These are phyloP conservation scores for Xylaria bambusicola DNA, from an alignment of 495 filamentous ascomycete species.

Conservation along the genomic window DNA sequence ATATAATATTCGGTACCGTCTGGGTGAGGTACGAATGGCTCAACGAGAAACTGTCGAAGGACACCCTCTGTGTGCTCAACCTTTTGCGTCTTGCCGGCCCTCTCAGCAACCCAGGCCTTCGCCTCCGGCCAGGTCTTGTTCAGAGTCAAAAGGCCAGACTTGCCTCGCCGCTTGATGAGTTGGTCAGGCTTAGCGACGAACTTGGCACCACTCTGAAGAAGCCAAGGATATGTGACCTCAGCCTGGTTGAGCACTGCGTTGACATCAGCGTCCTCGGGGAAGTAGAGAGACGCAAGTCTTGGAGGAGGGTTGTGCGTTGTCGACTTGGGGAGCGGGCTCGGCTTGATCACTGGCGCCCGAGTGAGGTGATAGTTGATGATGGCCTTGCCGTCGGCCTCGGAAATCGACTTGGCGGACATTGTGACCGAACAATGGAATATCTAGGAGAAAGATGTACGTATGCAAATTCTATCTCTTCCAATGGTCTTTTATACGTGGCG, in stretches of 20 bases:
- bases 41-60: slow-evolving; percentile 92
- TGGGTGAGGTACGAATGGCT: slow-evolving; percentile 96
- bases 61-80: slow-evolving; percentile 90
- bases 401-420: slow-evolving; percentile 98
- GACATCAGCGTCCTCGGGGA: slow-evolving; percentile 83
- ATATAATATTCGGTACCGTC: slow-evolving; percentile 97
- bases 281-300: slow-evolving; percentile 88
- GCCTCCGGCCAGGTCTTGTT: slow-evolving; percentile 98
- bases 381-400: slow-evolving; percentile 99
- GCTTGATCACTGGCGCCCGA: slow-evolving; percentile 95
- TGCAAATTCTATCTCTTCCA: slow-evolving; percentile 22
- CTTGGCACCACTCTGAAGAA: slow-evolving; percentile 75
- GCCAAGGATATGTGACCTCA: slow-evolving; percentile 93
- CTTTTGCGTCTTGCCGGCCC: slow-evolving; percentile 85
- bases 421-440: slow-evolving; percentile 32
- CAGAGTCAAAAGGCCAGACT: slow-evolving; percentile 93
- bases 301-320: slow-evolving; percentile 89
- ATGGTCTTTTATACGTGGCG: slow-evolving; percentile 7
- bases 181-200: slow-evolving; percentile 99
- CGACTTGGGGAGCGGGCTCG: slow-evolving; percentile 83
- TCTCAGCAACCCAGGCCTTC: slow-evolving; percentile 86
- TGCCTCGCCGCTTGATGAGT: slow-evolving; percentile 98
- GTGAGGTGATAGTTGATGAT: slow-evolving; percentile 99
- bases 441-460: slow-evolving; percentile 26
- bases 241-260: slow-evolving; percentile 90